Evolutionary conservation across 192 early-diverging fungal genomes (phyloP).

Genomic region (Linnemannia zychae): DNA sequence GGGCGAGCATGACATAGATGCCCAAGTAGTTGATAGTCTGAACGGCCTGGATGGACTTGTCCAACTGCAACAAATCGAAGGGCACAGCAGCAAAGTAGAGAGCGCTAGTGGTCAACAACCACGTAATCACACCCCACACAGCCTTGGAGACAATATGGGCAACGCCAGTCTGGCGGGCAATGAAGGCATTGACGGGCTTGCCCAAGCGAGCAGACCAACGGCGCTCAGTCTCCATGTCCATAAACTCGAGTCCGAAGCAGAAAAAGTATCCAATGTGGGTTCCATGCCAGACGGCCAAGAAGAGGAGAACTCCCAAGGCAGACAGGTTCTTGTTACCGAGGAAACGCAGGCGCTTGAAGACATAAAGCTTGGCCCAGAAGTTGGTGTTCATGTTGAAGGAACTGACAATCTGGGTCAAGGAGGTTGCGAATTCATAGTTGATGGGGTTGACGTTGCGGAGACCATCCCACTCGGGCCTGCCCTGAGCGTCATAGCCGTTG

Average conservation of each 20-base stretch:
- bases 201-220: slow-evolving; percentile 46
- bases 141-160: slow-evolving; percentile 7
- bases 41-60: slow-evolving; percentile 40
- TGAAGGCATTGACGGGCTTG: slow-evolving; percentile 48
- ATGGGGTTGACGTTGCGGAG: slow-evolving; percentile 64
- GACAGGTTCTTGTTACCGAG: slow-evolving; percentile 70
- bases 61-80: slow-evolving; percentile 63
- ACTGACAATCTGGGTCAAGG: slow-evolving; percentile 63
- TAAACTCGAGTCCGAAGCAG: slow-evolving; percentile 69
- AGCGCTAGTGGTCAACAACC: slow-evolving; percentile 59
- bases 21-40: slow-evolving; percentile 36
- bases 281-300: slow-evolving; percentile 77
- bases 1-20: slow-evolving; percentile 36
- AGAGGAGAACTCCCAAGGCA: slow-evolving; percentile 57
- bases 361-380: slow-evolving; percentile 71
- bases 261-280: slow-evolving; percentile 70
- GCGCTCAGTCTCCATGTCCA: slow-evolving; percentile 66
- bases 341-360: slow-evolving; percentile 71
- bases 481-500: slow-evolving; percentile 64
- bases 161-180: slow-evolving; percentile 34
- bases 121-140: slow-evolving; percentile 52
- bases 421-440: slow-evolving; percentile 68
- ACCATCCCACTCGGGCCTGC: slow-evolving; percentile 62
- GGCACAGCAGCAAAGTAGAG: slow-evolving; percentile 64
- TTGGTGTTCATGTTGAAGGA: slow-evolving; percentile 80